Conservation (phyloP, 1,284 basidiomycete genomes). For the Papiliotrema flavescens region DNA sequence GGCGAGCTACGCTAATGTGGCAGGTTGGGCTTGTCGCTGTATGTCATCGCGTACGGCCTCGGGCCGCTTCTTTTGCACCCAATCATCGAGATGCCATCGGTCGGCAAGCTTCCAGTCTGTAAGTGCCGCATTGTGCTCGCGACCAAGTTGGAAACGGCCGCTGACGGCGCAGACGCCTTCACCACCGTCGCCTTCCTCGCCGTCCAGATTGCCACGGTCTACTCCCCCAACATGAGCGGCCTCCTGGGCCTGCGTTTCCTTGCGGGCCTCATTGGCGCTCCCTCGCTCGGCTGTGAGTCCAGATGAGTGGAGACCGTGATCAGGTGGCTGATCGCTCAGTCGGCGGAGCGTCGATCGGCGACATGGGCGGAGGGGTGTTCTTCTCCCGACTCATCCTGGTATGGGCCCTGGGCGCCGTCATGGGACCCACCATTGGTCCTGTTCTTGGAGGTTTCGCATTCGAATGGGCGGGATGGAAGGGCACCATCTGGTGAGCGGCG, state of each 20-base stretch:
- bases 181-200: neutral
- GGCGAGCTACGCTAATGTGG: too few relatives aligned
- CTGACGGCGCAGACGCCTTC: too few relatives aligned
- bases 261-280: constrained; percentile 30
- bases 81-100: too few relatives aligned
- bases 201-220: neutral
- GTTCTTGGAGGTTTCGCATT: neutral
- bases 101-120: neutral
- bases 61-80: too few relatives aligned
- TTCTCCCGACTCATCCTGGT: constrained; percentile 24
- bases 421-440: constrained; percentile 9
- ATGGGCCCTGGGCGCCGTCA: constrained; percentile 30
- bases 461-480: too few relatives aligned
- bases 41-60: too few relatives aligned
- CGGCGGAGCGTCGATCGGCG: constrained; percentile 26
- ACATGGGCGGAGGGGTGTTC: constrained; percentile 17
- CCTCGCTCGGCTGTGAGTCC: neutral
- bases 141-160: too few relatives aligned
- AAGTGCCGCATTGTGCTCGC: too few relatives aligned
- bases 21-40: too few relatives aligned
- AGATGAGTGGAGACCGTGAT: too few relatives aligned
- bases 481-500: too few relatives aligned
- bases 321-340: neutral
- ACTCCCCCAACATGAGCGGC: constrained; percentile 13
- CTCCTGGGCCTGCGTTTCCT: constrained; percentile 23